phyloP scores from a whole-genome alignment of 139 green algal species.

The Closterium sp. region DNA sequence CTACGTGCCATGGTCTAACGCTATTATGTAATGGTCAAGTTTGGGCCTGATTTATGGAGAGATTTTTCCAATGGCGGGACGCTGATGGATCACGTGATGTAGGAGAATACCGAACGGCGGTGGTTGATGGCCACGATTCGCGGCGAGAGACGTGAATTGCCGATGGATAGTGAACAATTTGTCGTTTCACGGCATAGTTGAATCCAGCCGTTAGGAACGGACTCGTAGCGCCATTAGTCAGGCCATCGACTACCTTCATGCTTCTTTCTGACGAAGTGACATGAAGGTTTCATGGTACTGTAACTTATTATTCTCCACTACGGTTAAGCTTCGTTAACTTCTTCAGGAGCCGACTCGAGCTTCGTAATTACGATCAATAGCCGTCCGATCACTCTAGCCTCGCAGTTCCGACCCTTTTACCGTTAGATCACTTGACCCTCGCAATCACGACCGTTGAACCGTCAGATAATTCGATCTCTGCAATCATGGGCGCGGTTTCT shows the following conservation, averaged over 20 bases:
- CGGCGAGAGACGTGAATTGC: too few species aligned
- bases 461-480: not conserved
- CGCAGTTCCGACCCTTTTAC: not conserved
- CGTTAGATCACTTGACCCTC: not conserved
- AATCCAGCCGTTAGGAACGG: not conserved
- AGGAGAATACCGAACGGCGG: not conserved
- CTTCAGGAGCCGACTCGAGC: not conserved
- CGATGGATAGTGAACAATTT: too few species aligned
- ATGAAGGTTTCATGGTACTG: not conserved
- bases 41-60: not conserved
- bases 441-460: not conserved
- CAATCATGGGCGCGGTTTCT: not conserved
- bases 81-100: not conserved
- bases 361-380: not conserved
- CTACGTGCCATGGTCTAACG: too few species aligned
- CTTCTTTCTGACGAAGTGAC: not conserved
- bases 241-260: not conserved
- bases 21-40: too few species aligned
- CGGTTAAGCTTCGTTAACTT: not conserved
- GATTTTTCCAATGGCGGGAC: not conserved
- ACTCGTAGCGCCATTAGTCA: not conserved
- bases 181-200: not conserved
- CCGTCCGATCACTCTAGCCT: not conserved
- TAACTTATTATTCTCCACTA: not conserved
- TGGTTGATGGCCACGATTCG: not conserved